A percentile compares a stretch with the other conserved stretches of the same genome.
phyloP scores from a whole-genome alignment of 495 filamentous ascomycete genomes.

The Tuber brumale region DNA sequence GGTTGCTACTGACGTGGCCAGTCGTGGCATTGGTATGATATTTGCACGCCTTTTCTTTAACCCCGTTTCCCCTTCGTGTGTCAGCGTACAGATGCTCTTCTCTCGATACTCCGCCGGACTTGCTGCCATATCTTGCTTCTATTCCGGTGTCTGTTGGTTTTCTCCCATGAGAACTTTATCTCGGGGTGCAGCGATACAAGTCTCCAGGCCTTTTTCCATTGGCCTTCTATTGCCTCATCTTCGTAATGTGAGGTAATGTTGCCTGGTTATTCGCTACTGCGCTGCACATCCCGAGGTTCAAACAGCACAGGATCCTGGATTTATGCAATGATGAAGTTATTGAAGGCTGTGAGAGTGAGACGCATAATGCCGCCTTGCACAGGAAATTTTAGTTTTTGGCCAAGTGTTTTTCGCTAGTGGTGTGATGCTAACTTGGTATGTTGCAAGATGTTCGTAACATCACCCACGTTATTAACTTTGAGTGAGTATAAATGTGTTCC shows the following conservation, averaged over 20 bases:
- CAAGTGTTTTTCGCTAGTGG: slow-evolving; percentile 39
- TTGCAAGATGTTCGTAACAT: slow-evolving; percentile 97
- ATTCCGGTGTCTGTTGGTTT: slow-evolving; percentile 43
- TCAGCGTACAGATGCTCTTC: slow-evolving; percentile 64
- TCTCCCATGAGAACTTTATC: slow-evolving; percentile 43
- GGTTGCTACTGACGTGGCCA: slow-evolving; percentile 97
- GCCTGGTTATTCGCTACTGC: slow-evolving; percentile 39
- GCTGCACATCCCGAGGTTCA: slow-evolving; percentile 43
- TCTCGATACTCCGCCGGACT: slow-evolving; percentile 54
- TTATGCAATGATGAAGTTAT: slow-evolving; percentile 42
- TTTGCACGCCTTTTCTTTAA: slow-evolving; percentile 50
- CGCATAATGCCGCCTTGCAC: slow-evolving; percentile 41
- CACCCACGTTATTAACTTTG: slow-evolving; percentile 99
- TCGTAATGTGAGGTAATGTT: slow-evolving; percentile 34
- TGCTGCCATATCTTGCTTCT: slow-evolving; percentile 42
- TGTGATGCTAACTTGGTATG: slow-evolving; percentile 70
- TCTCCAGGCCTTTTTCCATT: slow-evolving; percentile 38
- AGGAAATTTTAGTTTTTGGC: slow-evolving; percentile 39
- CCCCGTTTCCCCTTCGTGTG: slow-evolving; percentile 45
- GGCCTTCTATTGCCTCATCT: slow-evolving; percentile 37
- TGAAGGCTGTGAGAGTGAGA: slow-evolving; percentile 42
- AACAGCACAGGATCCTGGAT: slow-evolving; percentile 42
- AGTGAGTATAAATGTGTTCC: slow-evolving; percentile 43
- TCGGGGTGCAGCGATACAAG: slow-evolving; percentile 41
- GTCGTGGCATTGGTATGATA: slow-evolving; percentile 99